Percentiles rank a stretch among this genome's conserved stretches.
Conservation (phyloP, 2,329 filamentous ascomycete species). For the Fragosphaeria purpurea region DNA sequence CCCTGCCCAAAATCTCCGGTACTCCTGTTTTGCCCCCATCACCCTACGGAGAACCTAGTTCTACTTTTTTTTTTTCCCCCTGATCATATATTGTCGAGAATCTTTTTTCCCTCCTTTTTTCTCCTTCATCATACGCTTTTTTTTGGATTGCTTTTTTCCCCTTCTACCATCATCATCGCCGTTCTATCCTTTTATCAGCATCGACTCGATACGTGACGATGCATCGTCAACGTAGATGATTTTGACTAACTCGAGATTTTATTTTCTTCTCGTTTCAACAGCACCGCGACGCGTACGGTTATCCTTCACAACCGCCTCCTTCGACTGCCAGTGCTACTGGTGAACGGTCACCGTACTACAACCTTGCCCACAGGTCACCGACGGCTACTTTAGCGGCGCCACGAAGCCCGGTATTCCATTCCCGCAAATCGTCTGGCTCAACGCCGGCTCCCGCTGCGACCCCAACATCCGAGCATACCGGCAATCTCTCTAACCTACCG, state of each 20-base stretch:
- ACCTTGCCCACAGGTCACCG: constrained; percentile 40
- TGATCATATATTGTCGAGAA: not conserved
- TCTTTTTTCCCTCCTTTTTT: constrained; percentile 3
- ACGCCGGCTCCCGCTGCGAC: not conserved
- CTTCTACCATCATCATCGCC: not conserved
- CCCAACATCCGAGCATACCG: constrained; percentile 27
- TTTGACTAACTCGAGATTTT: constrained; percentile 10
- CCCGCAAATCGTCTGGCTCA: constrained; percentile 21
- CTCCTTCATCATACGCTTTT: constrained; percentile 2
- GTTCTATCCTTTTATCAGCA: constrained; percentile 11
- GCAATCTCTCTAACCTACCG: constrained; percentile 27
- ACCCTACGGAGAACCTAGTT: constrained; percentile 3
- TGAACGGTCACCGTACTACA: constrained; percentile 32
- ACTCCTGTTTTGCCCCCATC: too few relatives aligned
- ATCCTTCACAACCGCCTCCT: constrained; percentile 25
- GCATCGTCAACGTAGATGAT: not conserved
- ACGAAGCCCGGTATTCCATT: constrained; percentile 40
- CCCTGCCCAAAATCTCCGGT: constrained; percentile 6
- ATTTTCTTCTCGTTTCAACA: constrained; percentile 18
- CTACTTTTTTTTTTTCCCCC: constrained; percentile 10
- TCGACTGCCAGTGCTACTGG: constrained; percentile 28
- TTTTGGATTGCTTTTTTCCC: not conserved
- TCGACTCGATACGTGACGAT: constrained; percentile 1
- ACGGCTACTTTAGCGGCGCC: constrained; percentile 33
- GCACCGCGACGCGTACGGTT: constrained; percentile 42